Percentiles rank a stretch among this genome's conserved stretches.
These are phyloP conservation scores for Diaporthe velutina DNA, from an alignment of 2,329 filamentous ascomycete species.

Conservation along the genomic window DNA sequence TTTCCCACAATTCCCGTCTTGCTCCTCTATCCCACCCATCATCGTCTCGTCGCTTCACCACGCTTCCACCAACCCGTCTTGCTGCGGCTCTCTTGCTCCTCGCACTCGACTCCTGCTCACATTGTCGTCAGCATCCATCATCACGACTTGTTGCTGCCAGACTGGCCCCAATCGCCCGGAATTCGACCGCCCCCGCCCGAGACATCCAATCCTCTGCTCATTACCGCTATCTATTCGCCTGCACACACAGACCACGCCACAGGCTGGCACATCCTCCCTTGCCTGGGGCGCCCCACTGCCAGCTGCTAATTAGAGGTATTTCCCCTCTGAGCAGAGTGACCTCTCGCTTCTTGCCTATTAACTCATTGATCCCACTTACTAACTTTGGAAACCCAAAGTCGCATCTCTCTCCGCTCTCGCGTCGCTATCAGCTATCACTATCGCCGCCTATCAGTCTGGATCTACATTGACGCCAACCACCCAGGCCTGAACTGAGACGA, in stretches of 20 bases:
- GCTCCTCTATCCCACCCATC: conserved; percentile 27
- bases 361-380: conserved; percentile 40
- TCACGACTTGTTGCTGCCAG: background rate
- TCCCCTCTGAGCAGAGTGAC: conserved; percentile 34
- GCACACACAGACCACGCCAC: conserved; percentile 35
- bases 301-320: conserved; percentile 38
- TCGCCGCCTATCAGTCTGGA: conserved; percentile 21
- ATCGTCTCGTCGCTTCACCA: conserved; percentile 22
- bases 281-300: conserved; percentile 36
- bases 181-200: conserved; percentile 37
- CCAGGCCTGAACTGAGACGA: background rate
- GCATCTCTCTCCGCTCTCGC: conserved; percentile 26
- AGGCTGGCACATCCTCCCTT: conserved; percentile 38
- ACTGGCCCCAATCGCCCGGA: conserved; percentile 11
- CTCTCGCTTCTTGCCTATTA: conserved; percentile 33
- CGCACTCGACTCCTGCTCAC: background rate
- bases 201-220: conserved; percentile 37
- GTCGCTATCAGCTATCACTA: conserved; percentile 31
- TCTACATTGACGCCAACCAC: conserved; percentile 19
- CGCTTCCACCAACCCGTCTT: conserved; percentile 35
- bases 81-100: conserved; percentile 40
- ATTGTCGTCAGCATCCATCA: background rate
- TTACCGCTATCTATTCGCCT: conserved; percentile 28
- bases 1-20: conserved; percentile 29
- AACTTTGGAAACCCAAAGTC: conserved; percentile 33